phyloP scores from a whole-genome alignment of 1,139 yeast species.

The Ogataea hybrid region DNA sequence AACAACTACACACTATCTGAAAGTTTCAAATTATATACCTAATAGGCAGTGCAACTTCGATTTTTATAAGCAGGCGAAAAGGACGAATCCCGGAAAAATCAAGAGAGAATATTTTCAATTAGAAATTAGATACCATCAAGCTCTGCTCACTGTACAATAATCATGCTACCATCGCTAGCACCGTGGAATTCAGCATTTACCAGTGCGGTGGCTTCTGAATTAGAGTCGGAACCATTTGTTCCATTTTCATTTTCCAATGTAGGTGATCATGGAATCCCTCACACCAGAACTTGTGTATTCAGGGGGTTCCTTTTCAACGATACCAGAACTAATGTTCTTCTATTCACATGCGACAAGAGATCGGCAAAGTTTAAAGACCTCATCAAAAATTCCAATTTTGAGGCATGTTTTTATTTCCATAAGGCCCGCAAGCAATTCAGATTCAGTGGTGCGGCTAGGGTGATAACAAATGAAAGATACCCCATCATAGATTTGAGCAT shows the following conservation, averaged over 20 bases:
- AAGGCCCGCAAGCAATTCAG: constrained; percentile 65
- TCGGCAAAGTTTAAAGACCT: constrained; percentile 62
- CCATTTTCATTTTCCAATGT: constrained; percentile 71
- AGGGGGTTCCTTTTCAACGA: constrained; percentile 78
- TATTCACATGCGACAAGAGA: constrained; percentile 72
- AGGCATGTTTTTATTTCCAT: constrained; percentile 74
- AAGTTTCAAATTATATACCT: too few species aligned
- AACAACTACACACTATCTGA: neutral
- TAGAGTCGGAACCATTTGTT: constrained; percentile 43
- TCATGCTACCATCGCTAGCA: constrained; percentile 44
- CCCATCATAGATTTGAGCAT: constrained; percentile 21
- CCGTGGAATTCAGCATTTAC: constrained; percentile 68
- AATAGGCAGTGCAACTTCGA: neutral
- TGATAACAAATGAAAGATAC: constrained; percentile 32
- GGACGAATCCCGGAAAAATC: constrained; percentile 2
- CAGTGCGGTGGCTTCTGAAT: constrained; percentile 47
- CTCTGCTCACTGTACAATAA: neutral
- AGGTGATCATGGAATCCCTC: constrained; percentile 55
- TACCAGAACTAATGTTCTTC: constrained; percentile 60
- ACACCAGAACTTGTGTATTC: constrained; percentile 65
- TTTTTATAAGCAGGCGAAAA: neutral
- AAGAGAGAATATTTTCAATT: neutral
- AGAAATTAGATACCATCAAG: neutral
- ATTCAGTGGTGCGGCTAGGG: constrained; percentile 61
- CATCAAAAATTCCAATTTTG: constrained; percentile 51